These are phyloP conservation scores for Gossypioides kirkii DNA, from an alignment of 345 rosid species.

Conservation along the genomic window DNA sequence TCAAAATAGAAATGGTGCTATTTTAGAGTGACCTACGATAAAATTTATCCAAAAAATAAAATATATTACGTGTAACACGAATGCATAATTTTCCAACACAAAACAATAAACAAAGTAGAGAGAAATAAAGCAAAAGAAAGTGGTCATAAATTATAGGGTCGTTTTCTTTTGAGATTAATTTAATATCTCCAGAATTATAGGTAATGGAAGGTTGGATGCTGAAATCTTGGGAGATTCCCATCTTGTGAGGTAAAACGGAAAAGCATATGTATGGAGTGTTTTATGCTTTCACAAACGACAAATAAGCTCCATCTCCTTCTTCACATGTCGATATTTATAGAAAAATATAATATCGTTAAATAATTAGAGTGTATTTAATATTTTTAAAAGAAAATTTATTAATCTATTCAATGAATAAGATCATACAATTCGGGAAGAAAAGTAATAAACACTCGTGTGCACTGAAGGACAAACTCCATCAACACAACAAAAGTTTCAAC, in stretches of 20 bases:
- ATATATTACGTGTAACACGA: neutral
- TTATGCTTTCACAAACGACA: neutral
- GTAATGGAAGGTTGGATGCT: neutral
- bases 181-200: neutral
- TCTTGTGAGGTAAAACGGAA: neutral
- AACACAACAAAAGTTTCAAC: no score
- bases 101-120: neutral
- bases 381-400: no score
- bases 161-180: neutral
- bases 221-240: constrained; percentile 7
- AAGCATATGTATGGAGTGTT: neutral
- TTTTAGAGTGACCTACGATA: no score
- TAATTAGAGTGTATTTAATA: no score
- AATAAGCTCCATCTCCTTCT: neutral
- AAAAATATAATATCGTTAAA: no score
- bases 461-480: no score
- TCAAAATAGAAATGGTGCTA: no score
- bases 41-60: neutral
- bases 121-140: neutral
- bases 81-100: neutral
- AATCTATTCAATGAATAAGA: no score
- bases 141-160: neutral
- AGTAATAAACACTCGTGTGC: no score
- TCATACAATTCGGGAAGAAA: no score
- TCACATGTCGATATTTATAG: no score